These are phyloP conservation scores for Trichosporon faecale DNA, from an alignment of 1,284 basidiomycete genomes.

Conservation along the genomic window DNA sequence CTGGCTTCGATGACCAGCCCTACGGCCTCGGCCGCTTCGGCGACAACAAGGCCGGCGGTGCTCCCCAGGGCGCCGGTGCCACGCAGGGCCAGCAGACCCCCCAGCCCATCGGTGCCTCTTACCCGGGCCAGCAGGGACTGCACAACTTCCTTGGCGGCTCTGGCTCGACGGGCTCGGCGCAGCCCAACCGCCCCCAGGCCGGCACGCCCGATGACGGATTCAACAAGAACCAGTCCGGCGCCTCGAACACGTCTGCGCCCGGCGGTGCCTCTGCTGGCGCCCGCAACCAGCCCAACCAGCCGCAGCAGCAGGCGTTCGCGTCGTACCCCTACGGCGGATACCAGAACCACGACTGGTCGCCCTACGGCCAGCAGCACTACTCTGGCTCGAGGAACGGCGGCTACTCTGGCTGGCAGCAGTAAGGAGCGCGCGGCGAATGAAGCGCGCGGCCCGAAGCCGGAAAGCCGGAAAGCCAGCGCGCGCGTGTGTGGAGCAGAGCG, in stretches of 20 bases:
- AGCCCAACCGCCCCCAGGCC: conserved; percentile 33
- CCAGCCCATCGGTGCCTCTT: conserved; percentile 23
- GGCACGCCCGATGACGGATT: conserved; percentile 46
- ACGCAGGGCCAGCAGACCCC: conserved; percentile 25
- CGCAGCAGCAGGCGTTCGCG: conserved; percentile 32
- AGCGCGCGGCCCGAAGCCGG: neutral
- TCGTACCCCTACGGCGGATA: conserved; percentile 36
- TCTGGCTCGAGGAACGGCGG: conserved; percentile 32
- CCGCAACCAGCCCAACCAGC: conserved; percentile 29
- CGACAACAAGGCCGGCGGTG: conserved; percentile 28
- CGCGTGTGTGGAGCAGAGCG: conserved; percentile 8
- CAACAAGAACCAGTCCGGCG: conserved; percentile 30
- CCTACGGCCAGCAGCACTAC: conserved; percentile 33
- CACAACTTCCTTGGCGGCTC: conserved; percentile 41
- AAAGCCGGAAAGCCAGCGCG: neutral
- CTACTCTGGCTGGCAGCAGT: conserved; percentile 41
- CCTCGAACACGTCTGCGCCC: conserved; percentile 20
- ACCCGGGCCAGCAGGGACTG: conserved; percentile 32
- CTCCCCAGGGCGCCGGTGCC: conserved; percentile 19
- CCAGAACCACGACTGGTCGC: conserved; percentile 39
- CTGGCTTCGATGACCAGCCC: conserved; percentile 42
- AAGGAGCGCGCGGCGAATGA: conserved; percentile 3
- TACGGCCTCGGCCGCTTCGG: conserved; percentile 42
- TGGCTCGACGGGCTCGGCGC: conserved; percentile 20
- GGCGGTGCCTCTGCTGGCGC: conserved; percentile 16